A percentile compares a stretch with the other conserved stretches of the same genome.
Conservation (phyloP, 352 stramenopile species). For the Phytopythium boreale region DNA sequence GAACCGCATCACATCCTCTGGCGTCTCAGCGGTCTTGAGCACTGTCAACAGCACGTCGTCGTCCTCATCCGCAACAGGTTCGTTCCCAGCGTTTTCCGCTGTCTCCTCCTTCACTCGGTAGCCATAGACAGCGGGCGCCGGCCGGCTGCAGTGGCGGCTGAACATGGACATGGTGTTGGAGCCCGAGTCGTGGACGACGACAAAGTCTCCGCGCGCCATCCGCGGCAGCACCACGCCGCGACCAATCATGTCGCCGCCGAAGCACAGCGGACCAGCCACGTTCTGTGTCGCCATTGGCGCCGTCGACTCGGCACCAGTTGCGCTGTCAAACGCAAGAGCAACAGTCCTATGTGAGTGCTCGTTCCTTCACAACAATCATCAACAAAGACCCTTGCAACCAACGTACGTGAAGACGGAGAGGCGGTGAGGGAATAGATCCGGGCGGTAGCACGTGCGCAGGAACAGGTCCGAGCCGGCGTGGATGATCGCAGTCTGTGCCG, state of each 20-base stretch:
- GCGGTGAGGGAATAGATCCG: slow-evolving; percentile 73
- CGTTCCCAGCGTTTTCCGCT: neutral
- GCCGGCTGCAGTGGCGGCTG: slow-evolving; percentile 84
- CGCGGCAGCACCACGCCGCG: slow-evolving; percentile 48
- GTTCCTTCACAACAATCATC: neutral
- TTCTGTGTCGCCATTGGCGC: slow-evolving; percentile 52
- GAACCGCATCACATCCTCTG: slow-evolving; percentile 76
- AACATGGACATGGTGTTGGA: slow-evolving; percentile 89
- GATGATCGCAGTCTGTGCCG: slow-evolving; percentile 75
- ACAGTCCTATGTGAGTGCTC: slow-evolving; percentile 8
- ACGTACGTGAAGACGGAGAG: slow-evolving; percentile 83
- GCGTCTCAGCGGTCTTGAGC: slow-evolving; percentile 71
- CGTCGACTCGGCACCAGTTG: slow-evolving; percentile 40
- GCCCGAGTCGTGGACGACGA: slow-evolving; percentile 86
- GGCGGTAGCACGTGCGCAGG: slow-evolving; percentile 83
- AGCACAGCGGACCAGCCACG: slow-evolving; percentile 91
- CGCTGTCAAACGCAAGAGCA: slow-evolving; percentile 20
- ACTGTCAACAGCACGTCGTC: slow-evolving; percentile 60
- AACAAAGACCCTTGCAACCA: neutral
- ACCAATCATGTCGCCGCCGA: slow-evolving; percentile 89
- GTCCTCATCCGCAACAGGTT: slow-evolving; percentile 6
- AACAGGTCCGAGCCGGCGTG: slow-evolving; percentile 91
- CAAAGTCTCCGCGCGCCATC: slow-evolving; percentile 70
- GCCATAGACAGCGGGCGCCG: slow-evolving; percentile 76
- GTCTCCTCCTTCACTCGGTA: slow-evolving; percentile 35